A percentile compares a stretch with the other conserved stretches of the same genome.
These are phyloP conservation scores for Laburnicola sp. DNA, from an alignment of 2,329 filamentous ascomycete genomes.

Conservation along the genomic window DNA sequence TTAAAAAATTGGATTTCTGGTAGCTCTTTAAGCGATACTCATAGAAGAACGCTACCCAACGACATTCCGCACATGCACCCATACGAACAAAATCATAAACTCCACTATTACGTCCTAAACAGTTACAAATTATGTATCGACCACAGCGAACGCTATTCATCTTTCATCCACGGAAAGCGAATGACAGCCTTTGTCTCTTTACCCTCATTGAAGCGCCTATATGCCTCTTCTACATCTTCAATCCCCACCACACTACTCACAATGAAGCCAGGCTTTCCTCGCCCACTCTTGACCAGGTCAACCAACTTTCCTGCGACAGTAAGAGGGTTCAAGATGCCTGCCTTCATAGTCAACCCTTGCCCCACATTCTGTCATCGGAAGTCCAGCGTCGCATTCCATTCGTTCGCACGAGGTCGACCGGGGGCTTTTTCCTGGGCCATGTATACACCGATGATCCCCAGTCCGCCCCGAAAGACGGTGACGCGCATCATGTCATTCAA, in stretches of 20 bases:
- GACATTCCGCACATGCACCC: no score
- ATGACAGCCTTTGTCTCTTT: constrained; percentile 19
- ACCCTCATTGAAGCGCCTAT: constrained; percentile 10
- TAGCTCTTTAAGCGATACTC: no score
- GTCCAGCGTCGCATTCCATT: background rate
- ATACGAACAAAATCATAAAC: no score
- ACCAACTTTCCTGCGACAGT: constrained; percentile 10
- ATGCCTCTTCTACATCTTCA: constrained; percentile 18
- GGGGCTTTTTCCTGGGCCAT: background rate
- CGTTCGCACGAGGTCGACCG: background rate
- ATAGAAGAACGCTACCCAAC: no score
- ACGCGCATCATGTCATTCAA: constrained; percentile 25
- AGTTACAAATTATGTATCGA: no score
- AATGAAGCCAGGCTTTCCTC: constrained; percentile 14
- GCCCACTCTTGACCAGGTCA: constrained; percentile 8
- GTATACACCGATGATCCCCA: constrained; percentile 28
- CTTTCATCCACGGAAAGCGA: background rate
- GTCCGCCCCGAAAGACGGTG: constrained; percentile 25
- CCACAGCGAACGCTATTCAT: no score
- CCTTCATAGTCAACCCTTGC: constrained; percentile 4
- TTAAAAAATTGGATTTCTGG: no score
- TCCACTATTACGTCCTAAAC: no score
- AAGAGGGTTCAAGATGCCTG: constrained; percentile 4
- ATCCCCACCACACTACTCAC: constrained; percentile 10
- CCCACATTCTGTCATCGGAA: constrained; percentile 11